Evolutionary conservation across 2,329 filamentous ascomycete genomes (phyloP), one percentile per base, ranked within the genome.

Genomic region (Cladophialophora yegresii): DNA sequence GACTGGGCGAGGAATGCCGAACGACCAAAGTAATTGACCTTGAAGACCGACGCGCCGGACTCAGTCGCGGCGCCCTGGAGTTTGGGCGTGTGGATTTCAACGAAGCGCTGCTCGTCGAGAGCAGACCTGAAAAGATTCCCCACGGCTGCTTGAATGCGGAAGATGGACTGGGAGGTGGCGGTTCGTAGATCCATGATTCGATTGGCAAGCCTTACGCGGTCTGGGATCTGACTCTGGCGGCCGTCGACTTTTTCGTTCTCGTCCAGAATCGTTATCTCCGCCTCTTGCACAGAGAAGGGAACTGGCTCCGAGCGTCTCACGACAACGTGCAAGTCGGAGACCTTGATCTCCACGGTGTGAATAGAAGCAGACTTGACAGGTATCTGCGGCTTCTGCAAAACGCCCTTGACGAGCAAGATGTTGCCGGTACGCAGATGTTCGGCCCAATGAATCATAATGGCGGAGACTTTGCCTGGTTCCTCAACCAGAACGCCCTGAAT

Each of bases 21-120:
- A 58, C 93, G 87, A 32, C 88, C 90, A 78, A 97, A 97, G 79
- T 97, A 97, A 73, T 95, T 90, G 55, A 96, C 86, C 75, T 91
- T 88, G 82, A 97, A 97, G 4, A 97, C 93, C 68, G 91, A 92
- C 13, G 93, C 89, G 54, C 93, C 93, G 54, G 91, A 96, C 77
- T 97, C 93, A 0, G 93, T 96, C 1, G 93, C 93, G 12, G 90
- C 88, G 1, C 91, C 91, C 59, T 96, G 92, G 50, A 97, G 81
- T 78, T 96, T 97, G 1, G 93, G 93, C 0, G 92, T 96, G 75
- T 96, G 92, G 65, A 97, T 96, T 77, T 97, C 93, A 64, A 96
- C 89, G 75, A 97, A 97, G 16, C 87, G 89, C 67, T 89, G 82
- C 2, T 84, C 82, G 70, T 93, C 89, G 0, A 97, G 84, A 1